A percentile compares a stretch with the other conserved stretches of the same genome.
These are phyloP conservation scores for Dianthus caryophyllus DNA, from an alignment of 148 eudicot species.

Conservation along the genomic window DNA sequence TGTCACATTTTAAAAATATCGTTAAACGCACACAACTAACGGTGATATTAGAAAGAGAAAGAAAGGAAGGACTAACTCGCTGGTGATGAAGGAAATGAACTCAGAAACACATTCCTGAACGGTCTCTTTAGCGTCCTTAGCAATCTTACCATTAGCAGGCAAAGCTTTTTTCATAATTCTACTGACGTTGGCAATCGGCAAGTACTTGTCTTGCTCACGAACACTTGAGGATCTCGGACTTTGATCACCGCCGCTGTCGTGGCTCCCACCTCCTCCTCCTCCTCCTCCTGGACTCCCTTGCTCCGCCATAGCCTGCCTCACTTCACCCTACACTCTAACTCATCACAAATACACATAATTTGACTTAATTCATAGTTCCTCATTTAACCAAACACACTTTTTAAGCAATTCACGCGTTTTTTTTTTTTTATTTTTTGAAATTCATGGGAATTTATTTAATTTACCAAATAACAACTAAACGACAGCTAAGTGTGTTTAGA, in stretches of 20 bases:
- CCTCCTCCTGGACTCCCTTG: slow-evolving; percentile 41
- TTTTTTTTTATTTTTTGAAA: no score
- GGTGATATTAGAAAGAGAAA: background rate
- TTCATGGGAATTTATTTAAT: no score
- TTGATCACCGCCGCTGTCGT: slow-evolving; percentile 41
- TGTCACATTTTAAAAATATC: no score
- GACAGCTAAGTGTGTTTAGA: no score
- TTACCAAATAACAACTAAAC: no score
- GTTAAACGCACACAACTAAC: background rate
- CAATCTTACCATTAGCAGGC: slow-evolving; percentile 46
- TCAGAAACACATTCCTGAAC: slow-evolving; percentile 49
- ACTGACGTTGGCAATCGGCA: slow-evolving; percentile 42
- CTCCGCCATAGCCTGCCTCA: no score
- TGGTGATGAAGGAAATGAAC: slow-evolving; percentile 45
- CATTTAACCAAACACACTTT: no score
- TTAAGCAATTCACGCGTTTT: no score
- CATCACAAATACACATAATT: no score
- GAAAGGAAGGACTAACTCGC: slow-evolving; percentile 34
- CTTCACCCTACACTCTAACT: no score
- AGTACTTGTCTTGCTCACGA: slow-evolving; percentile 39
- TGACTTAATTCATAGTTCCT: no score
- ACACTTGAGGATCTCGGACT: slow-evolving; percentile 37
- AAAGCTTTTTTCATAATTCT: slow-evolving; percentile 44
- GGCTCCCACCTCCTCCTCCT: slow-evolving; percentile 36
- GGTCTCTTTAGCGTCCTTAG: slow-evolving; percentile 46